A percentile compares a stretch with the other conserved stretches of the same genome.
These are phyloP conservation scores for Trichosporon inkin DNA, from an alignment of 1,284 basidiomycete species.

Conservation along the genomic window DNA sequence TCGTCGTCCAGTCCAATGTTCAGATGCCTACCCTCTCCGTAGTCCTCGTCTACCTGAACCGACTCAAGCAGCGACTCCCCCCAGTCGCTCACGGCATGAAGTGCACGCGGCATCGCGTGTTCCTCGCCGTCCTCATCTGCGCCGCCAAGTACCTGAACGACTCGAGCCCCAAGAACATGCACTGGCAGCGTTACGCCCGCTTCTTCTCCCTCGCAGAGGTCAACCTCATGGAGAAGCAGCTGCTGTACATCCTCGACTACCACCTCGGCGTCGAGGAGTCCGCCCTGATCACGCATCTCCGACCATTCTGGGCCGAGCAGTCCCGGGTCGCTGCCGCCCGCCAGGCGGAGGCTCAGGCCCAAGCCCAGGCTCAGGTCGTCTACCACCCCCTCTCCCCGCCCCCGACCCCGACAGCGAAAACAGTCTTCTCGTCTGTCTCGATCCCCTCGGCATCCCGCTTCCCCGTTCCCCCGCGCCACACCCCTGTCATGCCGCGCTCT, in stretches of 20 bases:
- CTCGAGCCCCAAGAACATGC: conserved; percentile 89
- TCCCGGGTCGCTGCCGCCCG: conserved; percentile 17
- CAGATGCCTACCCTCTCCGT: conserved; percentile 87
- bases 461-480: conserved; percentile 14
- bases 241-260: conserved; percentile 81
- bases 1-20: conserved; percentile 81
- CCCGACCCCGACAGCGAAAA: conserved; percentile 19
- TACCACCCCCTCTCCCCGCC: conserved; percentile 15
- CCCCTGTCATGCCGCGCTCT: conserved; percentile 1
- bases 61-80: conserved; percentile 75
- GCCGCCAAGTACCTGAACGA: conserved; percentile 98
- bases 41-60: conserved; percentile 90
- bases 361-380: conserved; percentile 3
- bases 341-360: conserved; percentile 1
- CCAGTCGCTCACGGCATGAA: conserved; percentile 63
- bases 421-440: conserved; percentile 9
- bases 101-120: conserved; percentile 90
- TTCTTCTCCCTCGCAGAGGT: conserved; percentile 64
- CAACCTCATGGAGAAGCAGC: conserved; percentile 95
- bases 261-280: conserved; percentile 77
- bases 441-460: conserved; percentile 17
- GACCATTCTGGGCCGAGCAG: conserved; percentile 22
- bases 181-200: conserved; percentile 74
- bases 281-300: conserved; percentile 17
- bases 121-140: conserved; percentile 91